A percentile compares a stretch with the other conserved stretches of the same genome.
These are phyloP conservation scores for Metrosideros polymorpha DNA, from an alignment of 441 rosid species.

Conservation along the genomic window DNA sequence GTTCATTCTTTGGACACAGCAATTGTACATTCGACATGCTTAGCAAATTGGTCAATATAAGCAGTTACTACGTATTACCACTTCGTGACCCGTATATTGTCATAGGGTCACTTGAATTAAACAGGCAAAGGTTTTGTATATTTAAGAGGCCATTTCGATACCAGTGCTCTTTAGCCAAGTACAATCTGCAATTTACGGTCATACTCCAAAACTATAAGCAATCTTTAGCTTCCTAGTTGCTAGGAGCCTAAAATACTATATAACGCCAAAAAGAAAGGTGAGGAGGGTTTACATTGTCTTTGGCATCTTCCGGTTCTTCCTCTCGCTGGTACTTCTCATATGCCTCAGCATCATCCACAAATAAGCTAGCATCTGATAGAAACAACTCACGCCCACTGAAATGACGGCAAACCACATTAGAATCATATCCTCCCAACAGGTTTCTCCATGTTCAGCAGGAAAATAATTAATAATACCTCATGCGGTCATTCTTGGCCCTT, in stretches of 20 bases:
- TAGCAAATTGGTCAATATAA: background rate
- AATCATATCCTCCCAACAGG: background rate
- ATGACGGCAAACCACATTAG: conserved; percentile 12
- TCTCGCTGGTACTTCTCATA: conserved; percentile 71
- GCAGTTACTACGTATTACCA: background rate
- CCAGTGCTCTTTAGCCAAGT: background rate
- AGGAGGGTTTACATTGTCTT: conserved; percentile 39
- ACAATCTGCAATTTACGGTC: background rate
- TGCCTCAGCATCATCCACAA: conserved; percentile 92
- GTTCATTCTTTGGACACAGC: background rate
- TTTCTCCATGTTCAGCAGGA: background rate
- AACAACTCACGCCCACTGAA: conserved; percentile 95
- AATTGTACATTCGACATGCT: background rate
- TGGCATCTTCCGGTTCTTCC: conserved; percentile 42
- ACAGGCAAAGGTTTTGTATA: background rate
- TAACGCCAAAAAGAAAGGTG: background rate
- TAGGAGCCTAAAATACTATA: background rate
- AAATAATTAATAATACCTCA: conserved; percentile 51
- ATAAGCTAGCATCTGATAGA: conserved; percentile 74
- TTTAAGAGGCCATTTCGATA: background rate
- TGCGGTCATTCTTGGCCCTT: conserved; percentile 93
- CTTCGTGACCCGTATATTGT: background rate
- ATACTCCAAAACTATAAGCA: background rate
- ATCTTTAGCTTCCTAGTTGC: background rate
- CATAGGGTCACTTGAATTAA: background rate